Evolutionary conservation across 129 eudicot genomes (phyloP).

Genomic region (Centella asiatica): DNA sequence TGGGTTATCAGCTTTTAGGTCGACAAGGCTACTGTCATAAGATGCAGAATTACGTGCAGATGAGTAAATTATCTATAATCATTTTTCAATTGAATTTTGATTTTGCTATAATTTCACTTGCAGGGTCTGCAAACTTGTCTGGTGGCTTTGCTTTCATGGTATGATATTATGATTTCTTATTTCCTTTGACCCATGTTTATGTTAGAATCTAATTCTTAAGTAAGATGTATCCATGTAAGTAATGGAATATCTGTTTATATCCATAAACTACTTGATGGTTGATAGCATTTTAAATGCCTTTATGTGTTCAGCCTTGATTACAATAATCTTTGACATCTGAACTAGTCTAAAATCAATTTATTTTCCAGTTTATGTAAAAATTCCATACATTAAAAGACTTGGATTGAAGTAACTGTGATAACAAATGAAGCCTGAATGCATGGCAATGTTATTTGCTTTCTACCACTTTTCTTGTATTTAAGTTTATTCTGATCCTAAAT

Average conservation of each 20-base stretch:
- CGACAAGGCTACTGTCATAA: no score
- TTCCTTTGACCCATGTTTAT: neutral
- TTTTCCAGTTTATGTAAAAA: neutral
- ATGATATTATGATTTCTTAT: conserved; percentile 14
- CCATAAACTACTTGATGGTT: conserved; percentile 7
- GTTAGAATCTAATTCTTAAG: neutral
- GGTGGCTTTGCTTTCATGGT: conserved; percentile 93
- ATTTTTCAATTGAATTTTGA: conserved; percentile 10
- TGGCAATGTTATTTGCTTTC: neutral
- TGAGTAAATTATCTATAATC: no score
- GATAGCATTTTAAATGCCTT: neutral
- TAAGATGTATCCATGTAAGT: neutral
- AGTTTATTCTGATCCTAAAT: neutral
- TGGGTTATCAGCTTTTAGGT: no score
- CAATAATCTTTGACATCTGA: neutral
- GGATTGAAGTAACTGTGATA: neutral
- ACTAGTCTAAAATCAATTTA: neutral
- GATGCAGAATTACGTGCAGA: no score
- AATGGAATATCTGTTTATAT: conserved; percentile 1
- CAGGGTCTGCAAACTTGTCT: conserved; percentile 98
- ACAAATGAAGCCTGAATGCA: neutral
- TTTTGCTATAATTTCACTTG: conserved; percentile 15
- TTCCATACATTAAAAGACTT: neutral
- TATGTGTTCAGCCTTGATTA: neutral
- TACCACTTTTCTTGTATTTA: neutral